Conservation (phyloP, 2,329 filamentous ascomycete species). For the Microcyclospora tardicrescens region DNA sequence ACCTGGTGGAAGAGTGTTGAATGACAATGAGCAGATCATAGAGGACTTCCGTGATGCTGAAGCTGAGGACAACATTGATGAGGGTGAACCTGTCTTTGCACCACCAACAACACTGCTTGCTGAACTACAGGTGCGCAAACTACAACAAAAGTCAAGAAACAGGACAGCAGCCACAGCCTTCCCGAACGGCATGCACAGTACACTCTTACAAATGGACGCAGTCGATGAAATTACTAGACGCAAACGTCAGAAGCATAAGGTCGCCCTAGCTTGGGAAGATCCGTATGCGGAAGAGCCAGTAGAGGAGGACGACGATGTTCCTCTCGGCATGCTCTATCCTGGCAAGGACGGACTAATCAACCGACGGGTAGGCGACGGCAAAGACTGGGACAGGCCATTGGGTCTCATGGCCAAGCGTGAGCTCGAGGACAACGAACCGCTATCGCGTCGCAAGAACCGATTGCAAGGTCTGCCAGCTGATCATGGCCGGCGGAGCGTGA, state of each 20-base stretch:
- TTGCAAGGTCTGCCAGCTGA: constrained; percentile 45
- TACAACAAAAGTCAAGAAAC: constrained; percentile 70
- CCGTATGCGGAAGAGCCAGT: constrained; percentile 25
- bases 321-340: constrained; percentile 67
- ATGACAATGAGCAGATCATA: constrained; percentile 25
- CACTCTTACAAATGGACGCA: constrained; percentile 77
- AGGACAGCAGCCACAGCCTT: constrained; percentile 50
- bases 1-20: constrained; percentile 9
- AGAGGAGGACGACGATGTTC: constrained; percentile 61
- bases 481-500: constrained; percentile 11
- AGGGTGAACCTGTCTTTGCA: constrained; percentile 46
- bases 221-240: constrained; percentile 75
- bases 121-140: constrained; percentile 81
- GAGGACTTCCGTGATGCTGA: constrained; percentile 36
- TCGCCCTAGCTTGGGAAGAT: constrained; percentile 87
- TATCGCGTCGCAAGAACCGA: constrained; percentile 63
- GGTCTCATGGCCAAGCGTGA: constrained; percentile 71
- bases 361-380: constrained; percentile 26
- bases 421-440: constrained; percentile 82
- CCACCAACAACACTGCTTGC: constrained; percentile 82
- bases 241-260: constrained; percentile 58
- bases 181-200: constrained; percentile 77
- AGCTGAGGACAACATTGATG: constrained; percentile 29
- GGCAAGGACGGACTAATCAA: constrained; percentile 42
- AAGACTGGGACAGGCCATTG: constrained; percentile 48